These are phyloP conservation scores for Yamadazyma akitaensis DNA, from an alignment of 805 yeast genomes.

Conservation along the genomic window DNA sequence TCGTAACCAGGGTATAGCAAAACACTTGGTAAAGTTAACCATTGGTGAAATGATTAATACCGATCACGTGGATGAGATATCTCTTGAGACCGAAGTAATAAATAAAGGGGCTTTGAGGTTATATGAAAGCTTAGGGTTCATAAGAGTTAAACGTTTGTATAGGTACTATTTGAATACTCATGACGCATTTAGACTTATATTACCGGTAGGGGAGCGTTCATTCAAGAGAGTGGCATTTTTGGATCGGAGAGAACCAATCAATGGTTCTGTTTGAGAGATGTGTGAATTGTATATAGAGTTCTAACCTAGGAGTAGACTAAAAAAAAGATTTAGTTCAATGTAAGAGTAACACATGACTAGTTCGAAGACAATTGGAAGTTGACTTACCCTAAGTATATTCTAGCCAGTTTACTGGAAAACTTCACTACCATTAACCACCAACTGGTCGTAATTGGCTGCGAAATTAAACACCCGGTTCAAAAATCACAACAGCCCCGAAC, in stretches of 20 bases:
- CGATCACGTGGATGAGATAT: slow-evolving; percentile 77
- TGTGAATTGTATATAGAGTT: background rate
- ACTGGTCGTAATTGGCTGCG: background rate
- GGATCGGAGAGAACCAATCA: background rate
- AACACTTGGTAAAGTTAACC: slow-evolving; percentile 57
- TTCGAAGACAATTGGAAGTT: background rate
- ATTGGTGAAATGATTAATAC: slow-evolving; percentile 62
- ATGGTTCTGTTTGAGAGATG: background rate
- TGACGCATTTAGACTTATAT: slow-evolving; percentile 84
- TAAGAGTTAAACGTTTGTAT: slow-evolving; percentile 70
- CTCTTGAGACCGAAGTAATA: slow-evolving; percentile 86
- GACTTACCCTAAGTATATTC: too few species aligned
- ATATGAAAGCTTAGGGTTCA: slow-evolving; percentile 74
- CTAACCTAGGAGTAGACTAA: background rate
- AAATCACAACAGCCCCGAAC: background rate
- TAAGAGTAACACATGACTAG: too few species aligned
- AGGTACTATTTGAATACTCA: slow-evolving; percentile 89
- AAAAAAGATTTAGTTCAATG: too few species aligned
- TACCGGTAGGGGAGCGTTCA: slow-evolving; percentile 66
- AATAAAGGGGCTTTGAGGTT: slow-evolving; percentile 67
- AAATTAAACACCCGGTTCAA: background rate
- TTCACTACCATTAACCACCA: background rate
- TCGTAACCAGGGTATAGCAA: slow-evolving; percentile 83
- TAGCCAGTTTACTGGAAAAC: background rate
- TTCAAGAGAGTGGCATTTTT: slow-evolving; percentile 43